A percentile compares a stretch with the other conserved stretches of the same genome.
Conservation (phyloP, 345 rosid species). For the Moricandia moricandioides region DNA sequence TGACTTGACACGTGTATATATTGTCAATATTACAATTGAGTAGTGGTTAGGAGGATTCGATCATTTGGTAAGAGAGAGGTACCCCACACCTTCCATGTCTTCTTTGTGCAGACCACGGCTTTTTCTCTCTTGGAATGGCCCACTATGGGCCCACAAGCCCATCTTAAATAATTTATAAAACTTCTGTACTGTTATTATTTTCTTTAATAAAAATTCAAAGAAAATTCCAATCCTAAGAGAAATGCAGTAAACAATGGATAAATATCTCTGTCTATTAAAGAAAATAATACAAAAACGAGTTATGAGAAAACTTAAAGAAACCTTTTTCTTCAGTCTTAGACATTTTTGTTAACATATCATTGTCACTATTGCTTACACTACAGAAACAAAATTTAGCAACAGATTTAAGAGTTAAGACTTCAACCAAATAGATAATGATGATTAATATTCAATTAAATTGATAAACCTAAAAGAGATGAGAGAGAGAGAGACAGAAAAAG, state of each 20-base stretch:
- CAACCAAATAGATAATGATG: slow-evolving; percentile 5
- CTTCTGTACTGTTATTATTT: background rate
- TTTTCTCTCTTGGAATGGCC: slow-evolving; percentile 15
- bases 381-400: background rate
- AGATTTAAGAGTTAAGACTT: background rate
- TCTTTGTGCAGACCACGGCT: slow-evolving; percentile 1
- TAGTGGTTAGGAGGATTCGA: slow-evolving; percentile 32
- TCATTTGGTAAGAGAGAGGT: slow-evolving; percentile 29
- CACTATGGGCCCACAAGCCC: slow-evolving; percentile 29
- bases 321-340: background rate
- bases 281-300: background rate
- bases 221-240: background rate
- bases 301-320: slow-evolving; percentile 8
- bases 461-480: background rate
- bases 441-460: background rate
- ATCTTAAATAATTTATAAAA: background rate
- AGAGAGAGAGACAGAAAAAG: background rate
- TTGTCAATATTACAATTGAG: slow-evolving; percentile 25
- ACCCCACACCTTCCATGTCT: slow-evolving; percentile 32
- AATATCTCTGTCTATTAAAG: background rate
- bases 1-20: background rate
- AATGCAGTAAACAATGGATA: background rate
- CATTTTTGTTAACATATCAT: slow-evolving; percentile 7
- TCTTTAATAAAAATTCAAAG: background rate
- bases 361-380: slow-evolving; percentile 33